Conservation (phyloP, 805 yeast genomes). For the Barnettozyma siamensis region DNA sequence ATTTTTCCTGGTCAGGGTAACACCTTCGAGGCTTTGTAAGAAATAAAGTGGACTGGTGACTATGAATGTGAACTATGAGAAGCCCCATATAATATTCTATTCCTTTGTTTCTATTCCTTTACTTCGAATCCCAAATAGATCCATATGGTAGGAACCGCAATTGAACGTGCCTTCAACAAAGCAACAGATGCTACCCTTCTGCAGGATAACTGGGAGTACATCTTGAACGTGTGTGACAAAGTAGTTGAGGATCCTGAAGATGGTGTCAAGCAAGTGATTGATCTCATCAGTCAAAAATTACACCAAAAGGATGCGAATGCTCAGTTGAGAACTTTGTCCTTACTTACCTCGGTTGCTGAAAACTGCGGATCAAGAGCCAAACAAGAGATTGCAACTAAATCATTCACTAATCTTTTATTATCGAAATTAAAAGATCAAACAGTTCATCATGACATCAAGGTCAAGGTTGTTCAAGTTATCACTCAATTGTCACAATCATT, state of each 20-base stretch:
- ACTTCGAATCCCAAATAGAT: no score
- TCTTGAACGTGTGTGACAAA: slow-evolving; percentile 60
- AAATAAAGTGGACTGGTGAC: no score
- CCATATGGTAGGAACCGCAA: not conserved
- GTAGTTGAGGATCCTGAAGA: slow-evolving; percentile 58
- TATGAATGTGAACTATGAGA: no score
- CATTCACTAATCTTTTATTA: slow-evolving; percentile 43
- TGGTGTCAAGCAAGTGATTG: slow-evolving; percentile 40
- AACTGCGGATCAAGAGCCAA: slow-evolving; percentile 71
- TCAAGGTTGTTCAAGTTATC: slow-evolving; percentile 58
- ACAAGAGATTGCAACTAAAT: slow-evolving; percentile 53
- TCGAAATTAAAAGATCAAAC: slow-evolving; percentile 45
- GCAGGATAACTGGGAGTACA: slow-evolving; percentile 62
- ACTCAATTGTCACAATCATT: slow-evolving; percentile 62
- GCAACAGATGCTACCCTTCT: slow-evolving; percentile 63
- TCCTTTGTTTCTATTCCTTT: not conserved
- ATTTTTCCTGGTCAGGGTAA: no score
- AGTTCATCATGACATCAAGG: slow-evolving; percentile 64
- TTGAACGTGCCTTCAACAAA: slow-evolving; percentile 21
- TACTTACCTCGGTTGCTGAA: slow-evolving; percentile 59
- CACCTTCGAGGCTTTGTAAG: no score
- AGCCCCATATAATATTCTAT: no score
- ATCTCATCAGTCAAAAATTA: slow-evolving; percentile 42
- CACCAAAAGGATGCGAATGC: slow-evolving; percentile 57
- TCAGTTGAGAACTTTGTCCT: slow-evolving; percentile 49